phyloP scores from a whole-genome alignment of 31 red algal species.

The Odonthalia washingtoniensis region DNA sequence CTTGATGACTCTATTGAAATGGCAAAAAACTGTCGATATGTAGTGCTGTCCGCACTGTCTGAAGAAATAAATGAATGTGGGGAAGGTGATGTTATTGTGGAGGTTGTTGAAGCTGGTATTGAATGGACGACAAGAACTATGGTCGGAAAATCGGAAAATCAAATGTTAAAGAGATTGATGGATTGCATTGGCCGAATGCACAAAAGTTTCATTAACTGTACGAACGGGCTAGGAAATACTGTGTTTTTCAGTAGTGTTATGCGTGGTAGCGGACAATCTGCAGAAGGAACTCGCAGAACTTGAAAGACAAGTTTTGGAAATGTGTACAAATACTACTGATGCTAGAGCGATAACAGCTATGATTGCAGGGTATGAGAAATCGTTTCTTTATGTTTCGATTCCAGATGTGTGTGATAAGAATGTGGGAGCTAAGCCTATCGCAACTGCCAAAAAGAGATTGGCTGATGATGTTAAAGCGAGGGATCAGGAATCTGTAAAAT shows the following conservation, averaged over 20 bases:
- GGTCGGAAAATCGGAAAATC: not conserved
- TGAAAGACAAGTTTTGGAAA: conserved; percentile 25
- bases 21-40: conserved; percentile 22
- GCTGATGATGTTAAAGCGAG: conserved; percentile 64
- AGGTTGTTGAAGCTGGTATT: no score
- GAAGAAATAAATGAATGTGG: no score
- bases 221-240: conserved; percentile 67
- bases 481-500: conserved; percentile 77
- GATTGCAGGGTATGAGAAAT: no score
- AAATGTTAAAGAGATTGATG: not conserved
- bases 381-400: conserved; percentile 54
- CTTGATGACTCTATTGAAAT: conserved; percentile 68
- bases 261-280: conserved; percentile 49
- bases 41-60: not conserved
- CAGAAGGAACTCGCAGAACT: conserved; percentile 37
- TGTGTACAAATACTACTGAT: conserved; percentile 47
- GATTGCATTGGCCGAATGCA: conserved; percentile 70
- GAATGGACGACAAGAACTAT: no score
- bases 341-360: conserved; percentile 63
- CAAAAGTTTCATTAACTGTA: conserved; percentile 71
- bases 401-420: conserved; percentile 39
- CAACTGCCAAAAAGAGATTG: conserved; percentile 48
- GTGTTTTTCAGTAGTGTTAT: conserved; percentile 27
- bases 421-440: conserved; percentile 27
- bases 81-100: conserved; percentile 1